phyloP scores from a whole-genome alignment of 768 basidiomycete genomes.

The Antrodiella citrinella region DNA sequence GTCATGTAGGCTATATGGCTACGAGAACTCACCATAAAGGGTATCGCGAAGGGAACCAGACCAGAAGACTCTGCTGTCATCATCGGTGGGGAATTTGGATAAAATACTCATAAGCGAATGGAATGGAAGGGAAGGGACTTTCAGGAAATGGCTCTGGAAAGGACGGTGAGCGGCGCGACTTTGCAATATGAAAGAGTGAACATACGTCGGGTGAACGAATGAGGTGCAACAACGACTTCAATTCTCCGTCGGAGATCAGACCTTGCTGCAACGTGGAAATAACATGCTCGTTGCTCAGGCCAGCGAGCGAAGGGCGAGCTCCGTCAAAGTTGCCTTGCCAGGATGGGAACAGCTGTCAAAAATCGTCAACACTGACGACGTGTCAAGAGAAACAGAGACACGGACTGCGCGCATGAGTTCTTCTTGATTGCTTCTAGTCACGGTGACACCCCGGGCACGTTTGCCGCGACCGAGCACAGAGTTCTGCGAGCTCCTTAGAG shows the following conservation, averaged over 20 bases:
- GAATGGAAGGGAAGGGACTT: slow-evolving; percentile 77
- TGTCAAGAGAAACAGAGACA: slow-evolving; percentile 6
- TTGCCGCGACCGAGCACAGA: slow-evolving; percentile 69
- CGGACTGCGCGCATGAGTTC: slow-evolving; percentile 76
- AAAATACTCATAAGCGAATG: slow-evolving; percentile 68
- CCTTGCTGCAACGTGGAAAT: slow-evolving; percentile 56
- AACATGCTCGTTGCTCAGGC: slow-evolving; percentile 49
- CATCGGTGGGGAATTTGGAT: slow-evolving; percentile 70
- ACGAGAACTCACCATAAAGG: slow-evolving; percentile 50
- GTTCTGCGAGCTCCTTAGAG: slow-evolving; percentile 52
- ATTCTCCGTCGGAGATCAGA: slow-evolving; percentile 57
- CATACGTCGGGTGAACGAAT: slow-evolving; percentile 73
- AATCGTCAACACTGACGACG: not conserved
- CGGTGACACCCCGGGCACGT: slow-evolving; percentile 75
- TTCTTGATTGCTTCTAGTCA: slow-evolving; percentile 72
- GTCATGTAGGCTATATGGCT: slow-evolving; percentile 1
- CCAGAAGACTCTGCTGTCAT: slow-evolving; percentile 74
- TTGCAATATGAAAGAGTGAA: slow-evolving; percentile 1
- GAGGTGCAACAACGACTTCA: slow-evolving; percentile 57
- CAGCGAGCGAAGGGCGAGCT: slow-evolving; percentile 56
- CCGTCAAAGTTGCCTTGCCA: slow-evolving; percentile 76
- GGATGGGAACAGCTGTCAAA: slow-evolving; percentile 59
- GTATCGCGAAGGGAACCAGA: slow-evolving; percentile 50
- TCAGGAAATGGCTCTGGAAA: slow-evolving; percentile 73
- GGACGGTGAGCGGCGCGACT: slow-evolving; percentile 9